Conservation (phyloP, 1,139 yeast genomes). For the Pichia sp. region DNA sequence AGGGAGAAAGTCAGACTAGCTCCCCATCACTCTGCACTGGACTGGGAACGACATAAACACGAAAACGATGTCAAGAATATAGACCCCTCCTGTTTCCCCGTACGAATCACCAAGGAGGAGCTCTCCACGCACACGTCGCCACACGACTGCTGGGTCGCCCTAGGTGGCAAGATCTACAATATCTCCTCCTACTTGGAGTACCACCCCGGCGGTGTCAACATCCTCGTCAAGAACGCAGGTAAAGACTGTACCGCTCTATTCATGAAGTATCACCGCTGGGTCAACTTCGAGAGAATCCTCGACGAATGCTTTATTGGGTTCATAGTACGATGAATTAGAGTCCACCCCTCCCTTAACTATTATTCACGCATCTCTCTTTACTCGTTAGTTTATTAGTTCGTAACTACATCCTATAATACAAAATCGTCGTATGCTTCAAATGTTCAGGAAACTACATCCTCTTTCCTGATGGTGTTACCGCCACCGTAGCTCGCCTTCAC, state of each 20-base stretch:
- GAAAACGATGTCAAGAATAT: slow-evolving; percentile 32
- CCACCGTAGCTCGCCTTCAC: not conserved
- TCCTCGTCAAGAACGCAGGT: slow-evolving; percentile 78
- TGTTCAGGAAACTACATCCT: not conserved
- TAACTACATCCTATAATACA: not conserved
- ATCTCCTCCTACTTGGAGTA: slow-evolving; percentile 75
- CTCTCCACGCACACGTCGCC: slow-evolving; percentile 52
- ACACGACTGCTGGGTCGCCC: slow-evolving; percentile 82
- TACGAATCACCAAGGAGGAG: slow-evolving; percentile 57
- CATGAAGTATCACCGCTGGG: slow-evolving; percentile 84
- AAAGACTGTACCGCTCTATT: slow-evolving; percentile 78
- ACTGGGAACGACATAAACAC: slow-evolving; percentile 68
- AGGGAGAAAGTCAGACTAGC: slow-evolving; percentile 56
- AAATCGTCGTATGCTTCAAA: not conserved
- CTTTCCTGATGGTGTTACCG: not conserved
- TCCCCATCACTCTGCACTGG: slow-evolving; percentile 83
- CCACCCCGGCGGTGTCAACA: slow-evolving; percentile 91
- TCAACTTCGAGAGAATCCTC: slow-evolving; percentile 75
- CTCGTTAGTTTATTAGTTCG: not conserved
- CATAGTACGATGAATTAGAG: not conserved
- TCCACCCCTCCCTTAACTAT: not conserved
- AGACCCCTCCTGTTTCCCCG: slow-evolving; percentile 35
- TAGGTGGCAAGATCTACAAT: slow-evolving; percentile 79
- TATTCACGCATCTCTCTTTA: not conserved
- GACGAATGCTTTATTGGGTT: slow-evolving; percentile 76